A percentile compares a stretch with the other conserved stretches of the same genome.
phyloP scores from a whole-genome alignment of 1,284 basidiomycete species.

The Trametes pubescens region DNA sequence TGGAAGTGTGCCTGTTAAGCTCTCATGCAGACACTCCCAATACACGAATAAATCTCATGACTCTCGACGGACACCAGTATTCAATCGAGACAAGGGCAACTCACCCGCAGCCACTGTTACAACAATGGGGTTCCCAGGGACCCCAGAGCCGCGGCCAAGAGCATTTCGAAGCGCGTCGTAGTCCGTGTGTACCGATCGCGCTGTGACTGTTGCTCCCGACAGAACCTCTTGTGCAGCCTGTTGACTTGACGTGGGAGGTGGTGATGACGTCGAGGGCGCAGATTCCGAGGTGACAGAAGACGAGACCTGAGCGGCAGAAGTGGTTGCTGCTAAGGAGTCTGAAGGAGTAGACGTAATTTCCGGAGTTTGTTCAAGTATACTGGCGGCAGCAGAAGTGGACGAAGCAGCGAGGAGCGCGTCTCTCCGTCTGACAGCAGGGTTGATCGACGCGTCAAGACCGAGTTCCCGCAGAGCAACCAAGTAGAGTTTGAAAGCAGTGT shows the following conservation, averaged over 20 bases:
- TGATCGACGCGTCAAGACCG: constrained; percentile 64
- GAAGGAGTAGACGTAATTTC: constrained; percentile 19
- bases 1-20: background rate
- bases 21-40: background rate
- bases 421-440: constrained; percentile 68
- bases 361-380: constrained; percentile 30
- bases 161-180: constrained; percentile 53
- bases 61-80: background rate
- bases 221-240: constrained; percentile 68
- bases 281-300: constrained; percentile 24
- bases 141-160: constrained; percentile 52
- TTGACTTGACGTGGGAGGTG: constrained; percentile 48
- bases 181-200: constrained; percentile 44
- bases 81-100: constrained; percentile 34
- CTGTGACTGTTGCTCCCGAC: constrained; percentile 42
- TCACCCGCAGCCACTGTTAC: constrained; percentile 83
- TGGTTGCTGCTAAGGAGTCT: constrained; percentile 11
- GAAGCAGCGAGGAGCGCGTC: constrained; percentile 64
- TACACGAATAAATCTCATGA: no score
- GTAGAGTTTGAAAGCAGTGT: constrained; percentile 77
- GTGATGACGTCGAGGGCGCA: constrained; percentile 21
- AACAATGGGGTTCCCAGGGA: constrained; percentile 68
- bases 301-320: constrained; percentile 19
- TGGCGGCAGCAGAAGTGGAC: constrained; percentile 29
- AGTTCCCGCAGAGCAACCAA: constrained; percentile 70